These are phyloP conservation scores for Multifurca ochricompacta DNA, from an alignment of 768 basidiomycete species.

Conservation along the genomic window DNA sequence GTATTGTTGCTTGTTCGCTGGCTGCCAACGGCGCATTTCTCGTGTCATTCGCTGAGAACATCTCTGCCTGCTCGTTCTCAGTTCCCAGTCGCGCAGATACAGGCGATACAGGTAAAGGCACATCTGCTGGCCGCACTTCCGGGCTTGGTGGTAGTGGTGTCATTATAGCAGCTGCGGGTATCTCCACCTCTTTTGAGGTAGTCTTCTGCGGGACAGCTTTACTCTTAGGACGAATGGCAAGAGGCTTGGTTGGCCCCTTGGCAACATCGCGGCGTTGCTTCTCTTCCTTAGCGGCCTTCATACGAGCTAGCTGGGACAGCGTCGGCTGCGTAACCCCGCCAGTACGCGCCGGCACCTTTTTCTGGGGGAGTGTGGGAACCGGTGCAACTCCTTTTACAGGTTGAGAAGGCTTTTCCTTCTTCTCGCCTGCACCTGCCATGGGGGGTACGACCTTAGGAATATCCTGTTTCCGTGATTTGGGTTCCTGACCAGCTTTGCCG, in stretches of 20 bases:
- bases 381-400: background rate
- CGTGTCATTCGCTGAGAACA: background rate
- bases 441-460: background rate
- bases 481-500: background rate
- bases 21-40: background rate
- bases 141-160: slow-evolving; percentile 10
- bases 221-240: background rate
- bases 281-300: slow-evolving; percentile 16
- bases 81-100: background rate
- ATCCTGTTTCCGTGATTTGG: background rate
- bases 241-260: slow-evolving; percentile 8
- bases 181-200: background rate
- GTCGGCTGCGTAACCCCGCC: slow-evolving; percentile 21
- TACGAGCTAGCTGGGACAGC: slow-evolving; percentile 21
- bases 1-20: background rate
- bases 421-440: background rate
- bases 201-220: background rate
- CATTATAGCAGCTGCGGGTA: background rate
- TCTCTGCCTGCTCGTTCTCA: background rate
- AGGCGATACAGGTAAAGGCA: slow-evolving; percentile 16
- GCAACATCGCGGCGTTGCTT: slow-evolving; percentile 6
- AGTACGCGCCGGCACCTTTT: slow-evolving; percentile 10
- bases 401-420: background rate
- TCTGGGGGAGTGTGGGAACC: background rate
- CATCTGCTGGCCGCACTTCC: slow-evolving; percentile 6